Base-by-base conservation (phyloP, 208 protist genomes). In the Borovskyia barvae region DNA sequence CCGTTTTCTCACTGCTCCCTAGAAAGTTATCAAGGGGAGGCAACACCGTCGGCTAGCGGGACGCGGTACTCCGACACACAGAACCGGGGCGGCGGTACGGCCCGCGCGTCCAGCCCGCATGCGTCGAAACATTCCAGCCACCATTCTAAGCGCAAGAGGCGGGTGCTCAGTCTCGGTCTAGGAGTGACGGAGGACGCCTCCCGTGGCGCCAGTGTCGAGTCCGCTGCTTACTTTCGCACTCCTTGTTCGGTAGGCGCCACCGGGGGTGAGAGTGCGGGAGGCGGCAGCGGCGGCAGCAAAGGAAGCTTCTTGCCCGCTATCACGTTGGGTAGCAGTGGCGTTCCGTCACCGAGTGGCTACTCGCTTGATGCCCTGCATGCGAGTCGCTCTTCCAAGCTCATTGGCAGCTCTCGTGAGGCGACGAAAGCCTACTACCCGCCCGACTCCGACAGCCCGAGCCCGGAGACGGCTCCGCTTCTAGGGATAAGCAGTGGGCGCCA, bases 261-360 rank as follows among this genome's bases (percentile, higher is more conserved):
- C 45, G n/a, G 4, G 32, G 5, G 29, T 9, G 30, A 40, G 33
- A 39, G 36, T n/a, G 20, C 22, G 15, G 25, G 24, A 35, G 52
- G 36, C 7, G 22, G 22, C 22, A 33, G 26, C 22, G 12, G 15
- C 22, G 46, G 54, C 6, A 55, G 4, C 15, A 64, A 54, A 36
- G 20, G 40, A 7, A 41, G 3, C 1, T 69, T 69, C 39, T 54
- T 69, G 14, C 63, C 63, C 1, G 63, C 53, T 6, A 69, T 69
- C 63, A 32, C 17, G 1, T 15, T 24, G n/a, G 28, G 5, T 28
- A 28, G 52, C 9, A 45, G 39, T 19, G 5, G 5, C 12, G 52
- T 20, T 5, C 37, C 3, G n/a, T 58, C 36, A 1, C 52, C 36
- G 12, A 42, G 52, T 19, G 25, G 52, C n/a, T 29, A 19, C 29